Evolutionary conservation across 1,284 basidiomycete genomes (phyloP).

Genomic region (Naganishia liquefaciens): DNA sequence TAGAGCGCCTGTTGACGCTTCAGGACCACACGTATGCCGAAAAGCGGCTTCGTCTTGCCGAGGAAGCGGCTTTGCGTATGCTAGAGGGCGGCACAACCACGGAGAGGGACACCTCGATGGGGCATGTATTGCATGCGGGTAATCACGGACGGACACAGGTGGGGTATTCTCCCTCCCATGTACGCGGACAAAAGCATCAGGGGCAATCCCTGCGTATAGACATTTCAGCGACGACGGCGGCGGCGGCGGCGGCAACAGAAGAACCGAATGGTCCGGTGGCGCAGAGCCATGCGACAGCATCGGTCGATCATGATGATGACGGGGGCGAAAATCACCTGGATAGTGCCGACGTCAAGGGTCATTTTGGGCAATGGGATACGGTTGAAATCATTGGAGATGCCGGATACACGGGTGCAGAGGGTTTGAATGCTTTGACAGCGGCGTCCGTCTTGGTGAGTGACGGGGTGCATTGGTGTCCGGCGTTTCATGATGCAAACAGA

Average conservation of each 20-base stretch:
- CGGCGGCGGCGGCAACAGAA: no score
- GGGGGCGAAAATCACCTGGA: slow-evolving; percentile 9
- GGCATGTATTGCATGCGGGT: neutral
- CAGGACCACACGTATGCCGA: slow-evolving; percentile 32
- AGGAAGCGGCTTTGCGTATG: slow-evolving; percentile 30
- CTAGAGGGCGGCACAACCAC: slow-evolving; percentile 21
- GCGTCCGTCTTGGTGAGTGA: slow-evolving; percentile 23
- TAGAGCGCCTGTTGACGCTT: slow-evolving; percentile 28
- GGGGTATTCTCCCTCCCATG: neutral
- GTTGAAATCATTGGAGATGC: slow-evolving; percentile 31
- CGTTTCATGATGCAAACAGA: neutral
- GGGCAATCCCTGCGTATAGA: slow-evolving; percentile 4
- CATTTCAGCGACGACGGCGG: neutral
- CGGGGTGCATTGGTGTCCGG: no score
- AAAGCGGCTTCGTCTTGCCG: slow-evolving; percentile 27
- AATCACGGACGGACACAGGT: neutral
- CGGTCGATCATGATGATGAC: slow-evolving; percentile 17
- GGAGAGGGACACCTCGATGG: neutral
- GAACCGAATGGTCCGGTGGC: neutral
- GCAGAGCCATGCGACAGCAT: no score
- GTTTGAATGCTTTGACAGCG: slow-evolving; percentile 28
- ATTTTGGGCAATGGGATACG: slow-evolving; percentile 19
- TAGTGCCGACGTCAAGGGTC: slow-evolving; percentile 18
- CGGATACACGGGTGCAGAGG: slow-evolving; percentile 30
- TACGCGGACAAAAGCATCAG: neutral